Percentiles rank a stretch among this genome's conserved stretches.
Conservation (phyloP, 768 basidiomycete genomes). For the Leccinum aurantiacum region DNA sequence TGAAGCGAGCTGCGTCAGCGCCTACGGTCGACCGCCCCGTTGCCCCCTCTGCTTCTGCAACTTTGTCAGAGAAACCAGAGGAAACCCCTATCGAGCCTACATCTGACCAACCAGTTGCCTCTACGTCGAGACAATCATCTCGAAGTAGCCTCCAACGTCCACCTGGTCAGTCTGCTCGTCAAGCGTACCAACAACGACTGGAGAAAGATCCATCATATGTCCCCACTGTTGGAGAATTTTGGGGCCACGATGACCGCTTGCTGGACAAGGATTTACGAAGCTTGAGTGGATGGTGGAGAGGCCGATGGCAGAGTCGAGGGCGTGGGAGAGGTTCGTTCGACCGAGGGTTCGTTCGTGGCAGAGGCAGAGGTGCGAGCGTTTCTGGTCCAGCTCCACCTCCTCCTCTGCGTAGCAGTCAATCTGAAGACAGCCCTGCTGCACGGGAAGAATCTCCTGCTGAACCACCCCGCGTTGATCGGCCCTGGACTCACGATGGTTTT, state of each 20-base stretch:
- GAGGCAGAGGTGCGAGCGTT: slow-evolving; percentile 53
- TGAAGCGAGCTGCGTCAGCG: slow-evolving; percentile 36
- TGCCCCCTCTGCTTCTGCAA: slow-evolving; percentile 11
- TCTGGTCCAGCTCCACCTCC: slow-evolving; percentile 17
- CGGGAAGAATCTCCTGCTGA: slow-evolving; percentile 27
- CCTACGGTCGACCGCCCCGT: slow-evolving; percentile 30
- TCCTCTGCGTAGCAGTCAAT: slow-evolving; percentile 14
- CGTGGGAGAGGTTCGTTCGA: slow-evolving; percentile 52
- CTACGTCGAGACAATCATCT: slow-evolving; percentile 38
- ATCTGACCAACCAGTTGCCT: slow-evolving; percentile 37
- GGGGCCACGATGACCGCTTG: slow-evolving; percentile 92
- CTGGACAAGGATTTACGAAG: slow-evolving; percentile 80
- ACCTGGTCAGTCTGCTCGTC: slow-evolving; percentile 66
- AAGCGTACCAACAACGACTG: slow-evolving; percentile 82
- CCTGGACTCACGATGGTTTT: slow-evolving; percentile 86
- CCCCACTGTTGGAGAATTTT: slow-evolving; percentile 89
- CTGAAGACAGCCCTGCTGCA: slow-evolving; percentile 19
- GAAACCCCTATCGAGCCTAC: slow-evolving; percentile 20
- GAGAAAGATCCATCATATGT: slow-evolving; percentile 86
- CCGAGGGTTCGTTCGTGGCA: slow-evolving; percentile 49
- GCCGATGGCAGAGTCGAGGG: slow-evolving; percentile 69
- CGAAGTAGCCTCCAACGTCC: slow-evolving; percentile 34
- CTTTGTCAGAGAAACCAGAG: slow-evolving; percentile 15
- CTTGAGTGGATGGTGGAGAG: slow-evolving; percentile 87
- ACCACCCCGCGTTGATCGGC: slow-evolving; percentile 60